A percentile compares a stretch with the other conserved stretches of the same genome.
These are phyloP conservation scores for Jacaranda copaia DNA, from an alignment of 257 asterid genomes.

Conservation along the genomic window DNA sequence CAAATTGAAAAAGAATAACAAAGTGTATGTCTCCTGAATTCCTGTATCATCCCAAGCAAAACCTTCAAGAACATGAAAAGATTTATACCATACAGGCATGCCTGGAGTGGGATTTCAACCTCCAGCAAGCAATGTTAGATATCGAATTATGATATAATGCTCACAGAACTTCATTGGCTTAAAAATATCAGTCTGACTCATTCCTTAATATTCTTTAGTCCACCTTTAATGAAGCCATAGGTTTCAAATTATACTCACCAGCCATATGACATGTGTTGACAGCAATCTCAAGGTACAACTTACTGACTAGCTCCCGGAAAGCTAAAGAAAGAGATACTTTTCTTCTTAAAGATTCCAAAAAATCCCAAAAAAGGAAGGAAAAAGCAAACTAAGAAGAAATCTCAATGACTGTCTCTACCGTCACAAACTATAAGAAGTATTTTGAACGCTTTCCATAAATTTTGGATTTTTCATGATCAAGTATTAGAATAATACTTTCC, in stretches of 20 bases:
- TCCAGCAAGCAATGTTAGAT: conserved; percentile 8
- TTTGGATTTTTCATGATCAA: no score
- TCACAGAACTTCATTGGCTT: no score
- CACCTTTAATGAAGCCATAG: neutral
- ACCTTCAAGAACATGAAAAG: neutral
- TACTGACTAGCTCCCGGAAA: neutral
- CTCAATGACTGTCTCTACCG: no score
- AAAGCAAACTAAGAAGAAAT: neutral
- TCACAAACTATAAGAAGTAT: neutral
- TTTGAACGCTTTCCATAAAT: no score
- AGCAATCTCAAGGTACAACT: neutral
- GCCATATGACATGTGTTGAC: neutral
- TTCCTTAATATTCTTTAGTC: no score
- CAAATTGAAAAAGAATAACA: neutral
- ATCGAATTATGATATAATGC: no score
- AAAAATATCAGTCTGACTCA: neutral
- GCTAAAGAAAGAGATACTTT: neutral
- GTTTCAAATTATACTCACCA: neutral
- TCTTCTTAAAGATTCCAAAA: neutral
- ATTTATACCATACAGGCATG: neutral
- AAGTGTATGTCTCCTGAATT: neutral
- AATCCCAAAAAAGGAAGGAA: neutral
- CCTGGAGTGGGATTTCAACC: neutral
- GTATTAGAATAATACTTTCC: neutral
- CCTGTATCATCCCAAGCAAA: neutral